Conservation (phyloP, 768 basidiomycete species). For the Panellus pusillus region DNA sequence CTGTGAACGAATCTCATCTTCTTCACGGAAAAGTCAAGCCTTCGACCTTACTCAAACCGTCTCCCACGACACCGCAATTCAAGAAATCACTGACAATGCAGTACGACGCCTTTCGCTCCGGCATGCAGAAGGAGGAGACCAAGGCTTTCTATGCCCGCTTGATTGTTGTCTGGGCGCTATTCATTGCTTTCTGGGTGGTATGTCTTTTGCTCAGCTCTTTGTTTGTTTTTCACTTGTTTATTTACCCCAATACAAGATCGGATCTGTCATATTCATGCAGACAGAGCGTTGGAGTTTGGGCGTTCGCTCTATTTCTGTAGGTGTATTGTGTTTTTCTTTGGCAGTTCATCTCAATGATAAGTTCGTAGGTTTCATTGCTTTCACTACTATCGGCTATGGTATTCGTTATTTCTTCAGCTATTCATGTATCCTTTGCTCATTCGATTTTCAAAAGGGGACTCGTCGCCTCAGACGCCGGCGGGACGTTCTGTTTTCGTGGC, state of each 20-base stretch:
- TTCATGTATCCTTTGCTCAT: no score
- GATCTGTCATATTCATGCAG: conserved; percentile 63
- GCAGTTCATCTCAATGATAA: conserved; percentile 24
- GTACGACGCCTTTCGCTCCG: conserved; percentile 31
- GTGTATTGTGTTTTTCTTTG: conserved; percentile 19
- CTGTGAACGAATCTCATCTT: conserved; percentile 31
- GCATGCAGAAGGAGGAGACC: conserved; percentile 44
- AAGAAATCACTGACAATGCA: conserved; percentile 26
- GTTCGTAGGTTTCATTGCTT: conserved; percentile 57
- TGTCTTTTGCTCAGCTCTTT: conserved; percentile 18
- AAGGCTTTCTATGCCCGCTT: conserved; percentile 61
- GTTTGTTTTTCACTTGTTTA: not conserved
- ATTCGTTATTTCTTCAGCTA: not conserved
- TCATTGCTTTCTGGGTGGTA: conserved; percentile 80
- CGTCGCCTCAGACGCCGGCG: conserved; percentile 58
- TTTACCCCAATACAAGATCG: conserved; percentile 41
- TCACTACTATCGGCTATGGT: conserved; percentile 75
- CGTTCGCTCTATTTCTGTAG: conserved; percentile 71
- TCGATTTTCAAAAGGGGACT: conserved; percentile 47
- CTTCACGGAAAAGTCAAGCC: conserved; percentile 11
- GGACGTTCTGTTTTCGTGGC: conserved; percentile 76
- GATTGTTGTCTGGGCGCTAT: conserved; percentile 54
- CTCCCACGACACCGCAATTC: conserved; percentile 1
- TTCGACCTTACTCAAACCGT: not conserved
- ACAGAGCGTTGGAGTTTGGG: conserved; percentile 70